Evolutionary conservation across 768 basidiomycete genomes (phyloP).

Genomic region (Termitomyces sp.): DNA sequence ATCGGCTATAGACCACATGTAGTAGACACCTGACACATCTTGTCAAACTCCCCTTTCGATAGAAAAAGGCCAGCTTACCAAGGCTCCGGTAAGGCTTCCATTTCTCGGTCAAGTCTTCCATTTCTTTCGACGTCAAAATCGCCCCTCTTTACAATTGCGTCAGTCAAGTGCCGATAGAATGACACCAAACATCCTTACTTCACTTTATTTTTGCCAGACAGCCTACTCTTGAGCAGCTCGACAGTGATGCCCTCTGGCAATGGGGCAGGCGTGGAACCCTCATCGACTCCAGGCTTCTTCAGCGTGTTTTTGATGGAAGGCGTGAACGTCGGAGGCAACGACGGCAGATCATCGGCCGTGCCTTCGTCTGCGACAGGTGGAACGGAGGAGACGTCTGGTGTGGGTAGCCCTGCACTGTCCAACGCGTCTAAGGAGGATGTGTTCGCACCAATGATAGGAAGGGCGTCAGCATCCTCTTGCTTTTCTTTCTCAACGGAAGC

Average conservation of each 20-base stretch:
- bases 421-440: neutral
- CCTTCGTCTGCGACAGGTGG: slow-evolving; percentile 26
- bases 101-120: slow-evolving; percentile 66
- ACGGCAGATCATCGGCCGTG: slow-evolving; percentile 24
- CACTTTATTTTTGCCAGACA: slow-evolving; percentile 66
- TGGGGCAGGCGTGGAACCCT: slow-evolving; percentile 22
- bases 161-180: slow-evolving; percentile 6
- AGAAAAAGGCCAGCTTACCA: slow-evolving; percentile 39
- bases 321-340: slow-evolving; percentile 57
- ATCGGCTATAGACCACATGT: slow-evolving; percentile 81
- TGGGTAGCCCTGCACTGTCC: neutral
- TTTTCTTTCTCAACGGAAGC: slow-evolving; percentile 6
- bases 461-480: slow-evolving; percentile 21
- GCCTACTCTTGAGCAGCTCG: slow-evolving; percentile 49
- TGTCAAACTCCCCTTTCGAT: neutral
- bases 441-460: slow-evolving; percentile 23
- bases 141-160: slow-evolving; percentile 46
- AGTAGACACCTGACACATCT: slow-evolving; percentile 56
- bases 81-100: slow-evolving; percentile 85
- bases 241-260: slow-evolving; percentile 61
- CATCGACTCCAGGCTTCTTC: slow-evolving; percentile 26
- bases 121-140: slow-evolving; percentile 74
- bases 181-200: slow-evolving; percentile 43
- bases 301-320: slow-evolving; percentile 60
- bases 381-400: slow-evolving; percentile 28